A percentile compares a stretch with the other conserved stretches of the same genome.
Evolutionary conservation across 805 yeast genomes (phyloP).

Genomic region (Wickerhamiella hasegawae): DNA sequence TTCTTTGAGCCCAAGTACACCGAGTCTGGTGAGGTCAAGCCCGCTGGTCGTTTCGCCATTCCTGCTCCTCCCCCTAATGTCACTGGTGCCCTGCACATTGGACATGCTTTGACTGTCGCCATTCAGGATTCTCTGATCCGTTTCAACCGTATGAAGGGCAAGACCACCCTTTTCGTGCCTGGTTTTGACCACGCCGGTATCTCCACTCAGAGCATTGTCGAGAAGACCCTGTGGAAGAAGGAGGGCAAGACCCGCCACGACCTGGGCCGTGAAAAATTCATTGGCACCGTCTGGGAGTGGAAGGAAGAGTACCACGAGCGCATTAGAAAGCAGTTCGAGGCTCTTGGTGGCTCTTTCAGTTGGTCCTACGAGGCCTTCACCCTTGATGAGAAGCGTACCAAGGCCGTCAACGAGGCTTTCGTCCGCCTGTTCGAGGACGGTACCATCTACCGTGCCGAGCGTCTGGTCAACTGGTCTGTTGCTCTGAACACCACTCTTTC

Average conservation of each 20-base stretch:
- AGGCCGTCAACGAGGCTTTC: slow-evolving; percentile 81
- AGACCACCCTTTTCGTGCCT: slow-evolving; percentile 81
- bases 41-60: slow-evolving; percentile 73
- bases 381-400: slow-evolving; percentile 57
- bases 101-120: slow-evolving; percentile 91
- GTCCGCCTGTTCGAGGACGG: slow-evolving; percentile 89
- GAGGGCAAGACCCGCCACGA: slow-evolving; percentile 88
- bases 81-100: slow-evolving; percentile 96
- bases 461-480: slow-evolving; percentile 94
- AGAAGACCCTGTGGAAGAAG: slow-evolving; percentile 82
- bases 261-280: slow-evolving; percentile 79
- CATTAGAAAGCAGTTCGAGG: slow-evolving; percentile 70
- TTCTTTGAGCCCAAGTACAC: slow-evolving; percentile 77
- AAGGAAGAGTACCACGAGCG: slow-evolving; percentile 80
- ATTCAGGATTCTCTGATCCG: slow-evolving; percentile 89
- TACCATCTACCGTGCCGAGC: slow-evolving; percentile 79
- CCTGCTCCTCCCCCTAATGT: slow-evolving; percentile 99
- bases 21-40: slow-evolving; percentile 54
- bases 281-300: slow-evolving; percentile 94
- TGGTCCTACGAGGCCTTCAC: slow-evolving; percentile 95
- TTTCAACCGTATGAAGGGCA: slow-evolving; percentile 93
- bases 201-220: slow-evolving; percentile 96
- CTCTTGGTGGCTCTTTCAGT: slow-evolving; percentile 92
- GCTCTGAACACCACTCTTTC: slow-evolving; percentile 89
- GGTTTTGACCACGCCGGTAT: slow-evolving; percentile 99